A percentile compares a stretch with the other conserved stretches of the same genome.
These are phyloP conservation scores for Ogataea thermomethanolica DNA, from an alignment of 805 yeast species.

Conservation along the genomic window DNA sequence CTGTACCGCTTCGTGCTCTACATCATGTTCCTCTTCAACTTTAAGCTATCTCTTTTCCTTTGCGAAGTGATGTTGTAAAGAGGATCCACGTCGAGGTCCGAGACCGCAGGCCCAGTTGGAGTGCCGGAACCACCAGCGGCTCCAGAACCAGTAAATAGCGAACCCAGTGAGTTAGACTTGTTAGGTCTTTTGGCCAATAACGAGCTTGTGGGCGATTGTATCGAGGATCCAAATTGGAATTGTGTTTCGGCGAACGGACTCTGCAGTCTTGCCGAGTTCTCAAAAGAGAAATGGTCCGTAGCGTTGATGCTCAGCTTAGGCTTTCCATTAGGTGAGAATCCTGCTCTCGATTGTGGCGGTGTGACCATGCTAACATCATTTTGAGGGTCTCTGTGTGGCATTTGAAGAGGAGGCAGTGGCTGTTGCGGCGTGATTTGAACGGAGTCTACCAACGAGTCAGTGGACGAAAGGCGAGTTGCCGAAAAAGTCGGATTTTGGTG, in stretches of 20 bases:
- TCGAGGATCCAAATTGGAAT: conserved; percentile 6
- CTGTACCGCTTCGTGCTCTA: conserved; percentile 1
- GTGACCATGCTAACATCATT: conserved; percentile 18
- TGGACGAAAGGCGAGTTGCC: conserved; percentile 31
- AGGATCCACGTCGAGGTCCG: conserved; percentile 30
- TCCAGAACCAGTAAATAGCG: conserved; percentile 4
- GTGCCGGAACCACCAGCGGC: neutral
- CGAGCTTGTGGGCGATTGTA: neutral
- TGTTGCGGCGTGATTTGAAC: conserved; percentile 21
- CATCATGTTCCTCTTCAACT: conserved; percentile 41
- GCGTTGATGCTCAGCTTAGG: conserved; percentile 12
- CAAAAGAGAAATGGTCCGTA: conserved; percentile 23
- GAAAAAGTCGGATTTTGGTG: conserved; percentile 32
- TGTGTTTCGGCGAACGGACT: conserved; percentile 24
- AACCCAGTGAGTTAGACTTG: conserved; percentile 10
- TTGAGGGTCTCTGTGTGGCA: conserved; percentile 8
- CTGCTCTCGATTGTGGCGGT: conserved; percentile 21
- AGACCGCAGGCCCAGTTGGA: conserved; percentile 2
- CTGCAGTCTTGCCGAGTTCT: conserved; percentile 19
- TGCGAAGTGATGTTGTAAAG: conserved; percentile 44
- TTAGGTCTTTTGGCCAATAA: conserved; percentile 1
- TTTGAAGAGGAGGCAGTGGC: conserved; percentile 7
- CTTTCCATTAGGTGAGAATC: conserved; percentile 12
- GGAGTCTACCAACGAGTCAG: conserved; percentile 35
- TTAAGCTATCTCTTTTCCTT: conserved; percentile 50